Evolutionary conservation across 176 grass and related monocot species (phyloP).

Genomic region (Bonia amplexicaulis): DNA sequence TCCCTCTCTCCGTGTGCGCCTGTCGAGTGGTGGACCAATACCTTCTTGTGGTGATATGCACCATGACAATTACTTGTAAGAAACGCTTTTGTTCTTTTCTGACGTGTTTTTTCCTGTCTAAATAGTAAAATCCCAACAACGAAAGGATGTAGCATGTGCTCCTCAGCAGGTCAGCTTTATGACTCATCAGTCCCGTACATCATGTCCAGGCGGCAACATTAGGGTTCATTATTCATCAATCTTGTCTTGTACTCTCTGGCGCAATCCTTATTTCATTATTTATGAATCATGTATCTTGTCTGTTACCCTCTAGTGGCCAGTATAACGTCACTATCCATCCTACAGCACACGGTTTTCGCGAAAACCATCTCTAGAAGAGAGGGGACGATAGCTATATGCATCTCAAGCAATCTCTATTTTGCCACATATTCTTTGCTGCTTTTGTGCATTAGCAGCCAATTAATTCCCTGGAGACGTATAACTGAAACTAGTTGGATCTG

Average conservation of each 20-base stretch:
- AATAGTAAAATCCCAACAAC: neutral
- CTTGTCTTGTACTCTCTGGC: neutral
- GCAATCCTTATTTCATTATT: neutral
- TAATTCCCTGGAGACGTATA: neutral
- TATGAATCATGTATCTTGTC: neutral
- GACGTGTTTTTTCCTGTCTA: neutral
- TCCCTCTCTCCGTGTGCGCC: neutral
- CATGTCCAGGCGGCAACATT: neutral
- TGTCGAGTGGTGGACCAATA: neutral
- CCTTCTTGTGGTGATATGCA: neutral
- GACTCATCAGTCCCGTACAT: neutral
- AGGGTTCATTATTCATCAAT: neutral
- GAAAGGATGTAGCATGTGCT: conserved; percentile 11
- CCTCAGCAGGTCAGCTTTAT: conserved; percentile 3
- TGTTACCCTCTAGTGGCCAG: neutral
- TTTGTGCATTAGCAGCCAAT: neutral
- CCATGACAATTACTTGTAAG: neutral
- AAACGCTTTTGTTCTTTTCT: conserved; percentile 11
- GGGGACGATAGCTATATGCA: neutral
- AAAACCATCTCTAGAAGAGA: neutral
- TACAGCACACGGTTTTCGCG: conserved; percentile 7
- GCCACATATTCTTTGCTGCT: neutral
- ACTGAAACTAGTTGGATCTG: neutral
- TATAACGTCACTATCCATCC: conserved; percentile 19
- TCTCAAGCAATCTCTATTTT: neutral